Conservation (phyloP, 1,139 yeast genomes). For the Kluyveromyces sp. region DNA sequence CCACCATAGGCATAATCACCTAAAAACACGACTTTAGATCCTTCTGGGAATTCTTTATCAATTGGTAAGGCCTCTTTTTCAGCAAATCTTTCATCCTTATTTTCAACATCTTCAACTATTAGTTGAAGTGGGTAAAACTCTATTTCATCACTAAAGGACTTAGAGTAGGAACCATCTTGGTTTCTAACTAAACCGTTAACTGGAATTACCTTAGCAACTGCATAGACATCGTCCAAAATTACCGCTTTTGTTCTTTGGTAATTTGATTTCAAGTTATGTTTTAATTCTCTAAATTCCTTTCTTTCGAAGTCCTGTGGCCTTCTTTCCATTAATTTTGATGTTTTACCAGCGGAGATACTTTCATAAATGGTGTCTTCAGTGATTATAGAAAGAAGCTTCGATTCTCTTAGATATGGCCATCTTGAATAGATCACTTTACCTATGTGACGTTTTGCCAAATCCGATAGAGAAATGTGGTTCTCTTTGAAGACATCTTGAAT, state of each 20-base stretch:
- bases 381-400: slow-evolving; percentile 56
- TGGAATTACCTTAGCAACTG: slow-evolving; percentile 59
- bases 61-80: slow-evolving; percentile 74
- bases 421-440: slow-evolving; percentile 61
- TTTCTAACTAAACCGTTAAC: slow-evolving; percentile 75
- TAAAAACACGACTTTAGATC: slow-evolving; percentile 67
- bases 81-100: slow-evolving; percentile 65
- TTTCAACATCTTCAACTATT: slow-evolving; percentile 64
- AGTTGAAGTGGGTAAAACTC: slow-evolving; percentile 68
- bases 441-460: slow-evolving; percentile 52
- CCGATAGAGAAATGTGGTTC: slow-evolving; percentile 32
- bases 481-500: slow-evolving; percentile 51
- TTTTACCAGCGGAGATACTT: slow-evolving; percentile 31
- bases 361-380: slow-evolving; percentile 50
- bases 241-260: slow-evolving; percentile 52
- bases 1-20: slow-evolving; percentile 89
- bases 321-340: slow-evolving; percentile 31
- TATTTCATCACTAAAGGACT: slow-evolving; percentile 48
- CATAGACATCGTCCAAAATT: slow-evolving; percentile 43
- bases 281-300: slow-evolving; percentile 35
- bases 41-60: slow-evolving; percentile 72
- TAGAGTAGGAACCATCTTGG: slow-evolving; percentile 67
- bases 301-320: slow-evolving; percentile 39
- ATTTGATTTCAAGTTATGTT: slow-evolving; percentile 31
- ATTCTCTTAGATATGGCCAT: slow-evolving; percentile 89